A percentile compares a stretch with the other conserved stretches of the same genome.
phyloP scores from a whole-genome alignment of 306 rosid genomes.

The Glycyrrhiza uralensis region DNA sequence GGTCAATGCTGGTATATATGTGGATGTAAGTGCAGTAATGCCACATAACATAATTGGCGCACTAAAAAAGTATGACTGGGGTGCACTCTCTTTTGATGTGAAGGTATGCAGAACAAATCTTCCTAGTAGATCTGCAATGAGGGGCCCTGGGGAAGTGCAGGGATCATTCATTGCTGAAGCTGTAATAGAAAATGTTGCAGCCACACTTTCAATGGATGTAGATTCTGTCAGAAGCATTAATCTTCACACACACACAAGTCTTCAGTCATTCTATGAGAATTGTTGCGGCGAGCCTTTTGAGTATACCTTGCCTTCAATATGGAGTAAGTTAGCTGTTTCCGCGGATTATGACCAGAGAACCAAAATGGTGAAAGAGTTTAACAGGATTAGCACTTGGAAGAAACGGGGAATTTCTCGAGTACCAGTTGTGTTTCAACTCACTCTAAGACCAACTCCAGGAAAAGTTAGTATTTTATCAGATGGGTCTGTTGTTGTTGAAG shows the following conservation, averaged over 20 bases:
- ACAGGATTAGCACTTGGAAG: conserved; percentile 59
- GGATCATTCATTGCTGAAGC: conserved; percentile 94
- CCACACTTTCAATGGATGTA: conserved; percentile 63
- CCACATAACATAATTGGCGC: conserved; percentile 45
- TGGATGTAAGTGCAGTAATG: conserved; percentile 61
- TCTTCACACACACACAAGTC: conserved; percentile 72
- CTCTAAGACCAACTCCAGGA: conserved; percentile 66
- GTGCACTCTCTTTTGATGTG: conserved; percentile 73
- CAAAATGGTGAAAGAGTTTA: conserved; percentile 56
- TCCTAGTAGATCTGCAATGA: conserved; percentile 84
- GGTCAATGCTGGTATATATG: conserved; percentile 69
- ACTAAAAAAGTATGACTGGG: conserved; percentile 90
- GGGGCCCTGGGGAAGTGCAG: conserved; percentile 86
- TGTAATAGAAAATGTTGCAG: conserved; percentile 78
- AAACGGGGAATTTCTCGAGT: conserved; percentile 85
- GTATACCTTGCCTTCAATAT: conserved; percentile 77
- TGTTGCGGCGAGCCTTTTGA: conserved; percentile 63
- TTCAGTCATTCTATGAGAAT: conserved; percentile 45
- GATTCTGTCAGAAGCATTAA: conserved; percentile 70
- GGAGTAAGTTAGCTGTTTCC: conserved; percentile 64
- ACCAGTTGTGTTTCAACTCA: conserved; percentile 48
- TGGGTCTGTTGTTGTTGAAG: conserved; percentile 80
- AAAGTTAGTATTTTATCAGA: conserved; percentile 73
- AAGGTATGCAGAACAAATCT: conserved; percentile 86
- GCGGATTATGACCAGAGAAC: conserved; percentile 54